Conservation (phyloP, 202 grass and related monocot genomes). For the Schoenoplectus tabernaemontani region DNA sequence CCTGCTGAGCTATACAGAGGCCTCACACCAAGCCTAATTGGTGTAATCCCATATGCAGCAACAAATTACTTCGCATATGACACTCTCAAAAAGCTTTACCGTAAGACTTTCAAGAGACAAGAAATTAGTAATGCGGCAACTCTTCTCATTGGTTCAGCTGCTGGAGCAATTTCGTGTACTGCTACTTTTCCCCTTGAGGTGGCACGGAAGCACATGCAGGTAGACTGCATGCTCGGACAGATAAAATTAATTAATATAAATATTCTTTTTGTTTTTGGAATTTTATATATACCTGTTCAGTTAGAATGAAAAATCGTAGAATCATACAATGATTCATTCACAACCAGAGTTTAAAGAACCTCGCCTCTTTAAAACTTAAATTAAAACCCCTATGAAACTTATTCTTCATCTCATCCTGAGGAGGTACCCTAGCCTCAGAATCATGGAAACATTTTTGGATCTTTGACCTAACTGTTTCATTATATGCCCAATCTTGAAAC, state of each 20-base stretch:
- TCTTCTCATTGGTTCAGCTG: conserved; percentile 74
- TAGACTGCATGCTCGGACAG: neutral
- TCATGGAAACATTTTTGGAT: neutral
- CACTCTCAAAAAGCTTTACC: conserved; percentile 79
- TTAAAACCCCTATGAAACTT: neutral
- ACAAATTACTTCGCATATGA: conserved; percentile 95
- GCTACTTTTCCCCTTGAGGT: conserved; percentile 89
- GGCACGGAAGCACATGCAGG: conserved; percentile 92
- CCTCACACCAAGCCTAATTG: conserved; percentile 77
- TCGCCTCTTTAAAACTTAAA: too few relatives aligned
- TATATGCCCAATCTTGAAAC: neutral
- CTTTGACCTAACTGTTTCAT: neutral
- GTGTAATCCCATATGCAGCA: conserved; percentile 88
- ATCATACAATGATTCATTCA: neutral
- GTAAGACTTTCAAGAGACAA: conserved; percentile 64
- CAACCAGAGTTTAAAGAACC: neutral
- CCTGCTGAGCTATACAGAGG: conserved; percentile 73
- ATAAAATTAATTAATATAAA: neutral
- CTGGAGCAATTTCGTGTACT: conserved; percentile 77
- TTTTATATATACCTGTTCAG: neutral
- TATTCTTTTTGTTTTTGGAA: neutral
- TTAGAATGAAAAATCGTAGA: neutral
- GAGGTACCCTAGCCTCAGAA: neutral
- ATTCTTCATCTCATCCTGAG: neutral
- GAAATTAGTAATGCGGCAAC: conserved; percentile 71